Base-by-base conservation (phyloP, 2,329 filamentous ascomycete species). In the Nemania abortiva region DNA sequence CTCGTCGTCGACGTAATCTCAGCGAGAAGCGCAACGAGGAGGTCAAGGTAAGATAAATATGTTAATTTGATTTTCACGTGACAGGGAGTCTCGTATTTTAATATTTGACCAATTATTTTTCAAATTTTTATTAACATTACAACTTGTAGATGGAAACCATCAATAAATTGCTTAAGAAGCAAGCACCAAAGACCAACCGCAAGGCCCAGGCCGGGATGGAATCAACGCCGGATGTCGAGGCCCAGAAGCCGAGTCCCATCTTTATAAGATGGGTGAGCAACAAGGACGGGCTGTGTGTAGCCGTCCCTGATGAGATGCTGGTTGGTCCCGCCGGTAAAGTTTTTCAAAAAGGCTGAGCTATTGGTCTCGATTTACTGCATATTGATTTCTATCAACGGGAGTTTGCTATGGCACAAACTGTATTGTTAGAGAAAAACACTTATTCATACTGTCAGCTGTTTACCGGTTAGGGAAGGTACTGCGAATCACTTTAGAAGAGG, bases 161-260 rank as follows among this genome's bases (percentile, higher is more conserved):
- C 86, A 95, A 96, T 84, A 94, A 95, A 76, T 89, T 96, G 1
- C 88, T 96, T 61, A 94, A 94, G 81, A 94, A 95, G 78, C 93
- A 95, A 79, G 92, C 92, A 0, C 91, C 92, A 27, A 95, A 95
- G 80, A 89, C 88, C 65, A 91, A 87, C 72, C 83, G 85, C 72
- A 88, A 87, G 73, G 85, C 79, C 37, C 66, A 82, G 73, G 61
- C 80, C 75, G 83, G 74, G 63, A 87, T 84, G 39, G 86, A 86
- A 11, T 85, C 83, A 10, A 83, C 82, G 1, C 83, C 84, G 7
- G 86, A 86, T 58, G 81, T 79, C 1, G 84, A 85, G 1, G 72
- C 78, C 2, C 82, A 83, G 45, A 87, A 83, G 71, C 82, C 90
- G 0, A 85, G 88, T 69, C 85, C 90, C 1, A 82, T 90, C 7